Evolutionary conservation across 495 filamentous ascomycete genomes (phyloP).

Genomic region (Xylaria nigripes): DNA sequence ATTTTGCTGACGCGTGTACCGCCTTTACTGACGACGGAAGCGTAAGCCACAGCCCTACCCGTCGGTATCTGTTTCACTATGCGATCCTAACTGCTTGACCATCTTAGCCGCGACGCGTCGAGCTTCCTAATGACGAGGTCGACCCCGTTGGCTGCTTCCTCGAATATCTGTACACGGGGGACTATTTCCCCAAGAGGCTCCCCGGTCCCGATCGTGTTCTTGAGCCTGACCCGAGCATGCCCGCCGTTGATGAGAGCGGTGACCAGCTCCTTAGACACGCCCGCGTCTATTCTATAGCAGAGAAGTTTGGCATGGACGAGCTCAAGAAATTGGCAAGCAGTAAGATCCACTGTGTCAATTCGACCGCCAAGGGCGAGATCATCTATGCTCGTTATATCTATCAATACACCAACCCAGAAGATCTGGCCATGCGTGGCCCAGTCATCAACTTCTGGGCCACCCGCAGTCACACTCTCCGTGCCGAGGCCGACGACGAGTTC

Average conservation of each 20-base stretch:
- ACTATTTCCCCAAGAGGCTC: slow-evolving; percentile 71
- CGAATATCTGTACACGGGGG: slow-evolving; percentile 84
- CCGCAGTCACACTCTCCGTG: slow-evolving; percentile 66
- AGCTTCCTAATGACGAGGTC: slow-evolving; percentile 61
- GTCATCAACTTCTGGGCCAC: slow-evolving; percentile 88
- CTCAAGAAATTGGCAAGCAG: slow-evolving; percentile 70
- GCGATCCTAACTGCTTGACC: not conserved
- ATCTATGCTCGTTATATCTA: slow-evolving; percentile 88
- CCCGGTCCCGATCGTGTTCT: slow-evolving; percentile 42
- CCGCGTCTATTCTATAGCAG: slow-evolving; percentile 78
- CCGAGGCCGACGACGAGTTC: slow-evolving; percentile 79
- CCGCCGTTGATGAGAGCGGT: slow-evolving; percentile 59
- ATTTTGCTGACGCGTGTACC: slow-evolving; percentile 55
- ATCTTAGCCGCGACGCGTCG: slow-evolving; percentile 53
- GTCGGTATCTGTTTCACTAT: not conserved
- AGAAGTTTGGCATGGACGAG: slow-evolving; percentile 63
- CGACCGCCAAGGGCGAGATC: slow-evolving; percentile 79
- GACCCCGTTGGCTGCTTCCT: slow-evolving; percentile 82
- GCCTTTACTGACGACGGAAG: slow-evolving; percentile 48
- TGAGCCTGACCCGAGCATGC: slow-evolving; percentile 50
- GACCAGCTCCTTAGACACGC: slow-evolving; percentile 78
- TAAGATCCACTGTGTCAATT: slow-evolving; percentile 85
- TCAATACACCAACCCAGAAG: slow-evolving; percentile 58
- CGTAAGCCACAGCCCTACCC: slow-evolving; percentile 21
- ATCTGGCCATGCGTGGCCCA: slow-evolving; percentile 67